phyloP scores from a whole-genome alignment of 371 early-diverging fungal genomes.

The Massospora cicadina region DNA sequence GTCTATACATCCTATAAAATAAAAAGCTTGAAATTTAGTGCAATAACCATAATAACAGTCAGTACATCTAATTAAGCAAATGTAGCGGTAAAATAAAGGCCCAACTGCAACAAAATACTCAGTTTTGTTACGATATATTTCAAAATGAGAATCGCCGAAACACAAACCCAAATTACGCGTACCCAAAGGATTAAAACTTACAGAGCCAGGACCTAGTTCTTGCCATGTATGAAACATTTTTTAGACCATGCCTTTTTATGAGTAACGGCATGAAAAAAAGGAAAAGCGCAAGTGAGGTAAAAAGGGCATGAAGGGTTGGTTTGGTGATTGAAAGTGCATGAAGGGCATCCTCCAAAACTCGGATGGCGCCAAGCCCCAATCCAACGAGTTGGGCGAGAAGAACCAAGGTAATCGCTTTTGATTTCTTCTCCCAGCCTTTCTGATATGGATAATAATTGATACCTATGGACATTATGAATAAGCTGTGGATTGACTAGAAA shows the following conservation, averaged over 20 bases:
- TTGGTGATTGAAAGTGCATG: not conserved
- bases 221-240: not conserved
- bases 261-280: not conserved
- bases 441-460: not conserved
- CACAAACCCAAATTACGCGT: too few relatives aligned
- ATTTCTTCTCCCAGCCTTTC: not conserved
- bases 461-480: too few relatives aligned
- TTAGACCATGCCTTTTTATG: not conserved
- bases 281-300: not conserved
- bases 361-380: not conserved
- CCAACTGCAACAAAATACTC: too few relatives aligned
- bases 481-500: too few relatives aligned
- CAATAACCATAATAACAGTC: too few relatives aligned
- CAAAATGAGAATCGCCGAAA: too few relatives aligned
- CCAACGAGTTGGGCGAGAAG: not conserved
- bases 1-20: too few relatives aligned
- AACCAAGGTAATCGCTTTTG: not conserved
- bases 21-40: too few relatives aligned
- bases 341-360: not conserved
- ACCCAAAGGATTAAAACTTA: not conserved
- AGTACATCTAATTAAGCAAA: too few relatives aligned
- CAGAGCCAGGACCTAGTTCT: constrained; percentile 1
- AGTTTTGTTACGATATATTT: too few relatives aligned
- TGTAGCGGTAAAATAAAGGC: not conserved
- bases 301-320: not conserved